Evolutionary conservation across 2,329 filamentous ascomycete species (phyloP).

Genomic region (Metarhizium guizhouense): DNA sequence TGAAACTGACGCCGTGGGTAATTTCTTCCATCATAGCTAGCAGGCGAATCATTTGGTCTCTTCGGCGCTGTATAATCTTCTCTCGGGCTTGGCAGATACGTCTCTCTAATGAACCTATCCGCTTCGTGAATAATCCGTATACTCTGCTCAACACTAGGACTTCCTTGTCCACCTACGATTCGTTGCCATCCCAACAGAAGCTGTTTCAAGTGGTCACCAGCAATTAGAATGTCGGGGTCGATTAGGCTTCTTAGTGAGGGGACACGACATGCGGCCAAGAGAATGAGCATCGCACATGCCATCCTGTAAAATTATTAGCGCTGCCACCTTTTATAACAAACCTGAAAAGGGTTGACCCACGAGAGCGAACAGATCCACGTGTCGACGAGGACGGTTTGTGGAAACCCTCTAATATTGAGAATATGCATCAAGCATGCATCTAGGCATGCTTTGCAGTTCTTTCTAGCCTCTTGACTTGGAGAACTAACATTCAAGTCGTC

Average conservation of each 20-base stretch:
- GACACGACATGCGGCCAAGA: slow-evolving; percentile 34
- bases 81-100: slow-evolving; percentile 13
- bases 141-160: slow-evolving; percentile 38
- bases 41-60: background rate
- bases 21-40: background rate
- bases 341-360: slow-evolving; percentile 22
- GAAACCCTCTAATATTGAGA: slow-evolving; percentile 35
- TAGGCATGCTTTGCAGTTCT: slow-evolving; percentile 34
- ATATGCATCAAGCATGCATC: slow-evolving; percentile 40
- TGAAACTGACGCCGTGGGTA: background rate
- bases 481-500: slow-evolving; percentile 15
- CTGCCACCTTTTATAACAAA: background rate
- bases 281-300: slow-evolving; percentile 39
- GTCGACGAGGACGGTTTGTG: slow-evolving; percentile 42
- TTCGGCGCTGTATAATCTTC: background rate
- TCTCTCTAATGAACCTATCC: slow-evolving; percentile 30
- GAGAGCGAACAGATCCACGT: slow-evolving; percentile 47
- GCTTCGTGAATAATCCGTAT: slow-evolving; percentile 35
- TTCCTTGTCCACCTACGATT: slow-evolving; percentile 26
- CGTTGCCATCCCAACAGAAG: slow-evolving; percentile 33
- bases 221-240: slow-evolving; percentile 25
- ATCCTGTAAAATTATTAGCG: slow-evolving; percentile 24
- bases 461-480: slow-evolving; percentile 24
- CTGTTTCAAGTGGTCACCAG: slow-evolving; percentile 31
- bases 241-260: slow-evolving; percentile 28